phyloP scores from a whole-genome alignment of 345 rosid genomes.

The Firmiana major region DNA sequence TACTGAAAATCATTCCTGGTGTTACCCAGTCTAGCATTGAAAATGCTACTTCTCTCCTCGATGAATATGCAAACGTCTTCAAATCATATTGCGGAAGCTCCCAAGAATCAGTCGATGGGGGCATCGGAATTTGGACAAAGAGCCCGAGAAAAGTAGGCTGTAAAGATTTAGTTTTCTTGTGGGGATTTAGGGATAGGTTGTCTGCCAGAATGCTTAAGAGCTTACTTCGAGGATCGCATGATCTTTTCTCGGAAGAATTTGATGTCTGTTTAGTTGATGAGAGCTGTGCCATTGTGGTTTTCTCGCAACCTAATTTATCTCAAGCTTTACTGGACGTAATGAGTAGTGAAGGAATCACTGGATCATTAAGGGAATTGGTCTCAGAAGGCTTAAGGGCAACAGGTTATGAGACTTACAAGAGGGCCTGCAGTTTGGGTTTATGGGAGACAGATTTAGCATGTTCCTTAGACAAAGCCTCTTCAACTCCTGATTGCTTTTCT shows the following conservation, averaged over 20 bases:
- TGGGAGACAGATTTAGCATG: slow-evolving; percentile 67
- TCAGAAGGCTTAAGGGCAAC: slow-evolving; percentile 64
- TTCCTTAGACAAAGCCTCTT: slow-evolving; percentile 54
- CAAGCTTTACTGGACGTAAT: slow-evolving; percentile 36
- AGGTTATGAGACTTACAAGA: slow-evolving; percentile 49
- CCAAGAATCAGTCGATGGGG: slow-evolving; percentile 34
- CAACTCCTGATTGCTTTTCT: slow-evolving; percentile 16
- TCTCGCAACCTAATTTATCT: slow-evolving; percentile 50
- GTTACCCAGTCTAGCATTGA: slow-evolving; percentile 25
- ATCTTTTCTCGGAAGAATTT: slow-evolving; percentile 42
- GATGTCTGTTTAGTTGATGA: slow-evolving; percentile 56
- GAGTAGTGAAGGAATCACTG: slow-evolving; percentile 44
- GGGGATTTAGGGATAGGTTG: slow-evolving; percentile 54
- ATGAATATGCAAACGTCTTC: slow-evolving; percentile 32
- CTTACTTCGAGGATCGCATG: slow-evolving; percentile 52
- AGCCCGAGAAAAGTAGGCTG: slow-evolving; percentile 52
- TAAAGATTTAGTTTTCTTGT: slow-evolving; percentile 65
- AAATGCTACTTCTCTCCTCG: slow-evolving; percentile 28
- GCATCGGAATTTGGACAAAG: slow-evolving; percentile 56
- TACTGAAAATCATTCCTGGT: slow-evolving; percentile 40
- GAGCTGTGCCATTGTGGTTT: slow-evolving; percentile 74
- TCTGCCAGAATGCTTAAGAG: slow-evolving; percentile 59
- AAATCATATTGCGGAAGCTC: slow-evolving; percentile 22
- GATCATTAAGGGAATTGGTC: slow-evolving; percentile 56
- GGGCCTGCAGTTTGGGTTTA: slow-evolving; percentile 58